Evolutionary conservation across 176 grass and related monocot species (phyloP), one percentile per base, ranked within the genome.

Genomic region (Rhynchospora tenuis): DNA sequence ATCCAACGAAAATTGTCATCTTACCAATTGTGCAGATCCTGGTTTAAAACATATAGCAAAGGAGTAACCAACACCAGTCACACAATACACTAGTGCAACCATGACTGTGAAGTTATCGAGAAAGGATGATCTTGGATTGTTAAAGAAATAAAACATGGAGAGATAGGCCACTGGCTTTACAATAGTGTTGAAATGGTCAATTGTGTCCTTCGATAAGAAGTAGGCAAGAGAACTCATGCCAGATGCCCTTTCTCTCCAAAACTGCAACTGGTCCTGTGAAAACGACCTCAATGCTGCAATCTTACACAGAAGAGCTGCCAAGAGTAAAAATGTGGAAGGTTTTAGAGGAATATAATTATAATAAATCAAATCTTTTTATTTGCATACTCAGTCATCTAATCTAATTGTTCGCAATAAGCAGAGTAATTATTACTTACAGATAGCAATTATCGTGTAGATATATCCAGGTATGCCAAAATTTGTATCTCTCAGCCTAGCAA

Each of bases 101-200:
- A 97, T 86, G 11, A 97, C 78, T 23, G 83, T 14, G 48, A 93
- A 89, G 68, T 97, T 97, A 76, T 82, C 88, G 0, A 1, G 65
- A 11, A 97, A 87, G 1, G 85, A 63, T 54, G 93, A 97, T 86
- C 93, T 91, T 19, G 93, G 93, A 62, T 91, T 97, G 56, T 91
- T 97, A 87, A 97, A 93, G 83, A 72, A 97, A 88, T 97, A 97
- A 83, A 97, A 97, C 93, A 97, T 97, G 76, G 91, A 97, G 50
- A 97, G 93, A 76, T 97, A 97, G 71, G 88, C 84, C 29, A 97
- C 89, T 0, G 93, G 93, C 26, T 97, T 97, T n/a, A 97, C 62
- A 80, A 85, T 60, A 0, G 89, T 93, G 83, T 86, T 97, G 76
- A 97, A 93, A 83, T 97, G 93, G 72, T 97, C 93, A 61, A 97